phyloP scores from a whole-genome alignment of 2,329 filamentous ascomycete genomes.

The Chrysoporthe deuterocubensis region DNA sequence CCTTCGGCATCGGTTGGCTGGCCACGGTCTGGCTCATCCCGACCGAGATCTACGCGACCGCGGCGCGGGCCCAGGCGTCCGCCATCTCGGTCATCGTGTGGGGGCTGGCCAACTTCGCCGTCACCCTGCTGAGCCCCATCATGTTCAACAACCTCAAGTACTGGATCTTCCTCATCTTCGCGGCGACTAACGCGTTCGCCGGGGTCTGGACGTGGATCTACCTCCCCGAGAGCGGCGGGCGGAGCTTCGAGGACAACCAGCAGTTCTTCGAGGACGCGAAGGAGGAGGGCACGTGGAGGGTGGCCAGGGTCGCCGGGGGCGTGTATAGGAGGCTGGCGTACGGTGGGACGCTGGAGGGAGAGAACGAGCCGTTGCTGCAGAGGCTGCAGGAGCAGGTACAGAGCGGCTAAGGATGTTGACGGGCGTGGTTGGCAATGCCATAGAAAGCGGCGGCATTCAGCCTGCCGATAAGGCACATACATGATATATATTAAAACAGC shows the following conservation, averaged over 20 bases:
- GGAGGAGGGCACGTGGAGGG: slow-evolving; percentile 56
- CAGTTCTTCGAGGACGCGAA: slow-evolving; percentile 59
- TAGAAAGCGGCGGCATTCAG: neutral
- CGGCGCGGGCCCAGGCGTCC: slow-evolving; percentile 57
- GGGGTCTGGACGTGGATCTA: slow-evolving; percentile 57
- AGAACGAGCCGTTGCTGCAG: slow-evolving; percentile 26
- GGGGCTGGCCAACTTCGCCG: slow-evolving; percentile 60
- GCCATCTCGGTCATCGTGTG: slow-evolving; percentile 59
- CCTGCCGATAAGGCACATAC: neutral
- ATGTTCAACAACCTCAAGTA: slow-evolving; percentile 57
- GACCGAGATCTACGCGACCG: slow-evolving; percentile 61
- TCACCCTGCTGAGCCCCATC: slow-evolving; percentile 32
- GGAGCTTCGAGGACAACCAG: slow-evolving; percentile 65
- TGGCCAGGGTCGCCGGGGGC: slow-evolving; percentile 55
- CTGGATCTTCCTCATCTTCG: slow-evolving; percentile 61
- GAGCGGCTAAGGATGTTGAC: slow-evolving; percentile 4
- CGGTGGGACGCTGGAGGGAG: slow-evolving; percentile 21
- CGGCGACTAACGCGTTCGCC: slow-evolving; percentile 56
- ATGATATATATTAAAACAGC: neutral
- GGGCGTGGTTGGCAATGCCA: neutral
- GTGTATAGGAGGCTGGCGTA: slow-evolving; percentile 41
- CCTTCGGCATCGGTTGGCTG: slow-evolving; percentile 65
- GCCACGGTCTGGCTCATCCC: slow-evolving; percentile 63
- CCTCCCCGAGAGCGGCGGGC: slow-evolving; percentile 58
- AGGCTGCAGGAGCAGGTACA: slow-evolving; percentile 28